Conservation (phyloP, 352 stramenopile genomes). For the Phytopythium cucurbitacearum region DNA sequence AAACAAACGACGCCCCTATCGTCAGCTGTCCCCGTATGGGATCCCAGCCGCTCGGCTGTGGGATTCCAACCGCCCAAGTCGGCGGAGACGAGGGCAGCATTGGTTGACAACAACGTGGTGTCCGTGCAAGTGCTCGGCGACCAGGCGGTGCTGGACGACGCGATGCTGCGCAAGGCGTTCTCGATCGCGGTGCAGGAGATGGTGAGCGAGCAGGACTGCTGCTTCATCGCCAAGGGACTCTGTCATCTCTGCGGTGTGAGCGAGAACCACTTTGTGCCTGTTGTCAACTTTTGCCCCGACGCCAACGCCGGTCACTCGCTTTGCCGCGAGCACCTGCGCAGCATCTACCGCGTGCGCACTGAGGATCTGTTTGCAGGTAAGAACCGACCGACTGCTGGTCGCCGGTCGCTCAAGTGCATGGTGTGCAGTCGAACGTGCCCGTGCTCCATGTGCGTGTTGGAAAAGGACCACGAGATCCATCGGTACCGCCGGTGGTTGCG, state of each 20-base stretch:
- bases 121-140: constrained; percentile 18
- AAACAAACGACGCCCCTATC: too few relatives aligned
- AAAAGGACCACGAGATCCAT: constrained; percentile 23
- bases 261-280: constrained; percentile 45
- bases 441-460: constrained; percentile 45
- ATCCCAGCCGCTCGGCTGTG: too few relatives aligned
- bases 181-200: constrained; percentile 51
- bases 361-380: constrained; percentile 71
- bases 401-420: constrained; percentile 54
- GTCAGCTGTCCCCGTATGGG: too few relatives aligned
- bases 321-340: constrained; percentile 70
- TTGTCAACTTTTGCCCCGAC: constrained; percentile 75
- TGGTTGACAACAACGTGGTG: too few relatives aligned
- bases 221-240: constrained; percentile 66
- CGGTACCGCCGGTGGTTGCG: constrained; percentile 31
- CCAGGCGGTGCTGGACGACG: constrained; percentile 33
- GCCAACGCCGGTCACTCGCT: constrained; percentile 64
- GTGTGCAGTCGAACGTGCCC: constrained; percentile 57
- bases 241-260: constrained; percentile 61
- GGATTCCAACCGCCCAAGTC: too few relatives aligned
- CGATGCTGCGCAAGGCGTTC: constrained; percentile 36
- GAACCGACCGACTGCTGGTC: constrained; percentile 60
- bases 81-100: too few relatives aligned
- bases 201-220: constrained; percentile 53
- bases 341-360: constrained; percentile 62